Evolutionary conservation across 2,329 filamentous ascomycete species (phyloP).

Genomic region (Orbilia javanica): DNA sequence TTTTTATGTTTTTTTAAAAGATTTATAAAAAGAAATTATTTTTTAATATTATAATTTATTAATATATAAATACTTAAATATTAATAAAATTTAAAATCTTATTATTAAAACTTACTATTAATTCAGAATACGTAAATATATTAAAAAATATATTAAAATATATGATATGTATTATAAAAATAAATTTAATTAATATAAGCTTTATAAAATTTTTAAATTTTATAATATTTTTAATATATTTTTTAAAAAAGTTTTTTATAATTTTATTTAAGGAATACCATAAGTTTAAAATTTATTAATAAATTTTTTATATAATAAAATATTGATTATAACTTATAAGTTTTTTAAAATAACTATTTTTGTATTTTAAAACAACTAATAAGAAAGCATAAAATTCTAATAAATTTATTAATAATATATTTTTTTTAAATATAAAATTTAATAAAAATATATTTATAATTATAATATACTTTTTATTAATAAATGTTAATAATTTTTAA

Average conservation of each 20-base stretch:
- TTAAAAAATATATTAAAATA: not conserved
- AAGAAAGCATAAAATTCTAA: too few species aligned
- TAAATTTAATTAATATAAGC: too few species aligned
- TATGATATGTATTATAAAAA: slow-evolving; percentile 1
- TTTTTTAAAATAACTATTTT: too few species aligned
- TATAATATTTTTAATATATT: not conserved
- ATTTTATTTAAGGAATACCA: not conserved
- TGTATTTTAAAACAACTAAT: too few species aligned
- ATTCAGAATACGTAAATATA: not conserved
- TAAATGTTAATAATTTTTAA: too few species aligned
- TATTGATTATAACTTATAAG: too few species aligned
- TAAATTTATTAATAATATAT: too few species aligned
- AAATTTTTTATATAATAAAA: not conserved
- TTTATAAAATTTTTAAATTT: not conserved
- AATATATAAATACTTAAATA: not conserved
- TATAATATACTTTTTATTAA: too few species aligned
- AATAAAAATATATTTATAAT: too few species aligned
- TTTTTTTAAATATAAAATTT: too few species aligned
- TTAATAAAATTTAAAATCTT: too few species aligned
- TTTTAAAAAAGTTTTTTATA: not conserved
- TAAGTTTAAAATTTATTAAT: not conserved
- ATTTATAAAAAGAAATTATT: not conserved
- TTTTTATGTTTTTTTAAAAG: not conserved
- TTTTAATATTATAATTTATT: not conserved
- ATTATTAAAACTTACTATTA: too few species aligned